Percentiles rank a stretch among this genome's conserved stretches.
Conservation (phyloP, 805 yeast genomes). For the Yarrowia alimentaria region DNA sequence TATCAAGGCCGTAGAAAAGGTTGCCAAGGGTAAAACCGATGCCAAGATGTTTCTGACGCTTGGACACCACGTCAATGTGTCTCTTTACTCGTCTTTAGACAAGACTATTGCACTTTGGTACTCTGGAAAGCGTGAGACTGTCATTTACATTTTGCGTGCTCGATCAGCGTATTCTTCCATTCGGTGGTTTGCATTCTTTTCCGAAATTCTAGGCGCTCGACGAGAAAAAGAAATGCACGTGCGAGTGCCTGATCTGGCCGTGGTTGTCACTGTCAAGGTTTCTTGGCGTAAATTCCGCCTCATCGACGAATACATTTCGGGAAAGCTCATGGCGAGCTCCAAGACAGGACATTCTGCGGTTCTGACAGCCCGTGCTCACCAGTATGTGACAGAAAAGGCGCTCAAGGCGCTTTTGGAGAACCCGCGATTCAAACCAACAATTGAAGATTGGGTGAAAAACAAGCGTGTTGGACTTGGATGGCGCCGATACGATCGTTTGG, state of each 20-base stretch:
- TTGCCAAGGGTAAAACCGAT: conserved; percentile 30
- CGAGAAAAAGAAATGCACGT: conserved; percentile 40
- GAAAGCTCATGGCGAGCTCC: conserved; percentile 1
- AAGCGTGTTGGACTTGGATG: conserved; percentile 53
- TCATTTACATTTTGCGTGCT: conserved; percentile 56
- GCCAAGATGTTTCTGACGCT: conserved; percentile 34
- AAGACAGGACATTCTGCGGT: not conserved
- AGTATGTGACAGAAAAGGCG: conserved; percentile 45
- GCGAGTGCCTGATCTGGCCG: conserved; percentile 48
- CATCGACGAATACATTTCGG: conserved; percentile 21
- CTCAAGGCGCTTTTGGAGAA: conserved; percentile 38
- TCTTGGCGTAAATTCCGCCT: conserved; percentile 41
- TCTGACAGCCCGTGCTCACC: conserved; percentile 29
- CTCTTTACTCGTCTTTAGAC: conserved; percentile 65
- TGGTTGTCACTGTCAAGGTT: conserved; percentile 47
- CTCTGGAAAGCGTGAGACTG: conserved; percentile 31
- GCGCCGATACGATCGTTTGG: conserved; percentile 70
- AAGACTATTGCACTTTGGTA: conserved; percentile 59
- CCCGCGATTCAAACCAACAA: conserved; percentile 27
- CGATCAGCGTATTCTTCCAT: conserved; percentile 54
- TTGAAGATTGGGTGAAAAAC: conserved; percentile 30
- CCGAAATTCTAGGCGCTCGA: conserved; percentile 46
- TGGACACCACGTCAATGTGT: conserved; percentile 43
- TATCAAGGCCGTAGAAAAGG: conserved; percentile 37
- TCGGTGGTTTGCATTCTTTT: conserved; percentile 63